Base-by-base conservation (phyloP, 495 filamentous ascomycete species). In the Neurospora tetraspora region DNA sequence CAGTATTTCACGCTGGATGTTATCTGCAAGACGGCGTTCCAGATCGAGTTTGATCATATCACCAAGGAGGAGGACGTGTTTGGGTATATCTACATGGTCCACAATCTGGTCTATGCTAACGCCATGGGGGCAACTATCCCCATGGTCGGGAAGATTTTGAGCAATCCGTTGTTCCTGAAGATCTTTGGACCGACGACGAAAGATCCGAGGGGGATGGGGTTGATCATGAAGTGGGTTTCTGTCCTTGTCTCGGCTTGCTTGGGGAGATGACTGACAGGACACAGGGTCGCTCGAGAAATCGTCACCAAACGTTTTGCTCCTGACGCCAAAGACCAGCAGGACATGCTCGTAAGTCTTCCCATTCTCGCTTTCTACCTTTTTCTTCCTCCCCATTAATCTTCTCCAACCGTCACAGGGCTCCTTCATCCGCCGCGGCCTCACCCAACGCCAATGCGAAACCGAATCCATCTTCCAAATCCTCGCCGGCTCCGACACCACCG, bases 401-500 rank as follows among this genome's bases (percentile, higher is more conserved):
- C n/a, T n/a, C n/a, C n/a, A n/a, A n/a, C n/a, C n/a, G n/a, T n/a
- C n/a, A n/a, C n/a, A n/a, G 78, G 79, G 77, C 42, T 70, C 77
- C 18, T 83, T 81, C 72, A 73, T 81, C 10, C 77, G 76, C 11
- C 74, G 79, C 42, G 80, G 79, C 5, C 47, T 82, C 38, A 76
- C 75, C 6, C 75, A 70, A 18, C 74, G 74, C 71, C 73, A 82
- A 59, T 79, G 76, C 74, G 76, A 80, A 61, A 31, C 76, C 83
- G 70, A 86, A 73, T 80, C 79, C 40, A 70, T 82, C 10, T 77
- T 85, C 31, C 81, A 84, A 74, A 82, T 83, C 45, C 80, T 91
- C 5, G 91, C 91, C 2, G 90, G 89, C 9, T 88, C 89, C 6
- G 90, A 92, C 71, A 91, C 90, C 27, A 90, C 88, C 0, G 86